Base-by-base conservation (phyloP, 2,329 filamentous ascomycete genomes). In the Ophiostoma angusticollis region DNA sequence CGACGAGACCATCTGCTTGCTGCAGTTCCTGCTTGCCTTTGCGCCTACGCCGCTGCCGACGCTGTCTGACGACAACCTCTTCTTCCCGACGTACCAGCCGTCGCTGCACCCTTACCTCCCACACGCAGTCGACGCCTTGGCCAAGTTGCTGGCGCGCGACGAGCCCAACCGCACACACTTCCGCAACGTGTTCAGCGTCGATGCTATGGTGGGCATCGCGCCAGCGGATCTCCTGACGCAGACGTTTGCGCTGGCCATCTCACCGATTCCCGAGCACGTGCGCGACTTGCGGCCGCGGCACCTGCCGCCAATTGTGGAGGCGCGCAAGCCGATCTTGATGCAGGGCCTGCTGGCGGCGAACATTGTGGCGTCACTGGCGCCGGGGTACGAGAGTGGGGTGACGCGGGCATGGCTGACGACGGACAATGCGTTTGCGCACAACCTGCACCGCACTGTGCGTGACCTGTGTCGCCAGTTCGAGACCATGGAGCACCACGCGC, bases 301-400 rank as follows among this genome's bases (percentile, higher is more conserved):
- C 42, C 57, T 79, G 19, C 61, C 81, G 1, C 72, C 77, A 0
- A 69, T 86, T 5, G 73, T 91, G 5, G 86, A 95, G 55, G 76
- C 74, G 4, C 78, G 91, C 41, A 94, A 93, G 58, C 81, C 91
- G 1, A 80, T 85, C 51, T 63, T 98, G 9, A 91, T 93, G 71
- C 91, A 98, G 60, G 87, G 86, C 1, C 74, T 96, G 50, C 68
- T 96, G 6, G 83, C 86, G 1, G 87, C 85, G 0, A 87, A 96
- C 49, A 93, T 96, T 37, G 63, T 96, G 3, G 77, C 85, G 0
- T 78, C 78, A 9, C 66, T 95, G 11, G 70, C 70, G 1, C 74
- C 74, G 2, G 51, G 50, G 1, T 47, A 74, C n/a, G 85, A 93
- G 47, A 71, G 70, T 13, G 71, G 74, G 4, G 61, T 95, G 7